Percentiles rank a stretch among this genome's conserved stretches.
phyloP scores from a whole-genome alignment of 345 rosid species.

The Brassica incana region DNA sequence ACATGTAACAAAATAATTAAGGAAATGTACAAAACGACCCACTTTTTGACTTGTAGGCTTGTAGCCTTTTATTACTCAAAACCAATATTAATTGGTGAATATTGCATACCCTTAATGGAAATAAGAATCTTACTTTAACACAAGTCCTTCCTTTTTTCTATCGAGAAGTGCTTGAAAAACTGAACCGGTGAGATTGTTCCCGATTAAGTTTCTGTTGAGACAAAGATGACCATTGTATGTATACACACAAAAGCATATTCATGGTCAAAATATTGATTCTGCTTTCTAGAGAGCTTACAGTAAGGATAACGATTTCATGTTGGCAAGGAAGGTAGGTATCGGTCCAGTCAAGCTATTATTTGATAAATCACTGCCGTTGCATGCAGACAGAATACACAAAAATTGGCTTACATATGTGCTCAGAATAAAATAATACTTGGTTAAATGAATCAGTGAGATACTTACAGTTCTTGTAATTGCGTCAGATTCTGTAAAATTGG shows the following conservation, averaged over 20 bases:
- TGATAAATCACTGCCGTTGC: neutral
- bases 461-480: conserved; percentile 43
- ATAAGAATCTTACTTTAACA: neutral
- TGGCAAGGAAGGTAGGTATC: neutral
- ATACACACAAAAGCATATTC: neutral
- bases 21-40: too few species aligned
- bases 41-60: neutral
- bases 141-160: conserved; percentile 21
- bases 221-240: neutral
- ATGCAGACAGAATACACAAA: neutral
- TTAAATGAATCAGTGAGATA: neutral
- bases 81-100: too few species aligned
- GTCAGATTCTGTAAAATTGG: conserved; percentile 33
- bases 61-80: neutral
- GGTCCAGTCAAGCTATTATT: neutral
- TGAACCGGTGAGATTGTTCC: conserved; percentile 42
- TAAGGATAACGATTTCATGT: neutral
- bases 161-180: conserved; percentile 38
- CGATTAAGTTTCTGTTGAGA: conserved; percentile 33
- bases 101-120: too few species aligned
- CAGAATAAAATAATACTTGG: neutral
- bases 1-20: too few species aligned
- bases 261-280: neutral
- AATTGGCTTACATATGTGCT: neutral
- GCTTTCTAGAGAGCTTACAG: neutral